phyloP scores from a whole-genome alignment of 768 basidiomycete genomes.

The Chiua virens region DNA sequence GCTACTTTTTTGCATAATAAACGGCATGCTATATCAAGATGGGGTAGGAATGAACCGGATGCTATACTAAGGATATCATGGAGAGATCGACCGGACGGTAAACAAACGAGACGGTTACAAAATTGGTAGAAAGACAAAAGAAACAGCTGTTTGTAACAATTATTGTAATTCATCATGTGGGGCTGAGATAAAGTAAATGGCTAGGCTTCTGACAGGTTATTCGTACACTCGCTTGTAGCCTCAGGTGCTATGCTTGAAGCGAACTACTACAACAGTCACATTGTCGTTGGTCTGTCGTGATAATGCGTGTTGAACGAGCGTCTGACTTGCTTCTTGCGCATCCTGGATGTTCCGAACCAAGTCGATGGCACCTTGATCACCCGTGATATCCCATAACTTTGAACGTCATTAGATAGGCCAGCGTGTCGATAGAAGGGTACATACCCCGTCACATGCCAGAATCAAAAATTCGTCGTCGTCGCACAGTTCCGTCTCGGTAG shows the following conservation, averaged over 20 bases:
- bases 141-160: not conserved
- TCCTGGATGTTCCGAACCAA: slow-evolving; percentile 71
- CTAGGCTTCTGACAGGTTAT: not conserved
- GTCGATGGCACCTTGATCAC: slow-evolving; percentile 89
- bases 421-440: slow-evolving; percentile 31
- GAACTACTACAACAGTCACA: slow-evolving; percentile 86
- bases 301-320: slow-evolving; percentile 82
- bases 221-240: slow-evolving; percentile 14
- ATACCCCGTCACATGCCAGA: slow-evolving; percentile 95
- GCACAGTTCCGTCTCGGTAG: slow-evolving; percentile 92
- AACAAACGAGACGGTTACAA: slow-evolving; percentile 7
- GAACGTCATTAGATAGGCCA: slow-evolving; percentile 7
- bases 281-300: slow-evolving; percentile 92
- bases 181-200: not conserved
- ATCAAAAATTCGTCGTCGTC: slow-evolving; percentile 94
- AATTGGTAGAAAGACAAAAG: not conserved
- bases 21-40: slow-evolving; percentile 3
- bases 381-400: slow-evolving; percentile 95
- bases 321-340: slow-evolving; percentile 78
- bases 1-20: not conserved
- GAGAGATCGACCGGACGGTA: not conserved
- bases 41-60: not conserved
- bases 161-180: slow-evolving; percentile 3
- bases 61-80: not conserved
- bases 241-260: slow-evolving; percentile 57